These are phyloP conservation scores for Aspergillus awamori DNA, from an alignment of 2,329 filamentous ascomycete genomes.

Conservation along the genomic window DNA sequence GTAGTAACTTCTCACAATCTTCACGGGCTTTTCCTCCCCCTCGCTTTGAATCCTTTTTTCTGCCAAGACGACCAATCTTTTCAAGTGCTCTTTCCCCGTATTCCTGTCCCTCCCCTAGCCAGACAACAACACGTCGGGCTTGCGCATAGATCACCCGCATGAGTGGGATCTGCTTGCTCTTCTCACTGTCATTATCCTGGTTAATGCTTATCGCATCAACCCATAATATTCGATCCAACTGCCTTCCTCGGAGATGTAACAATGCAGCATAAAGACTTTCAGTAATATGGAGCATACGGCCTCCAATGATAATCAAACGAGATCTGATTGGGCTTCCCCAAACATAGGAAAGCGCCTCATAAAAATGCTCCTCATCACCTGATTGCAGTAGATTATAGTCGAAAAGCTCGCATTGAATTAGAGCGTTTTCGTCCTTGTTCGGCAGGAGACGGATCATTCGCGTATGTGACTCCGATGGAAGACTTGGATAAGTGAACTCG, in stretches of 20 bases:
- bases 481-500: too few species aligned
- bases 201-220: slow-evolving; percentile 28
- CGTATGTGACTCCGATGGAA: too few species aligned
- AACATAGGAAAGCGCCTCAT: background rate
- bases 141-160: slow-evolving; percentile 24
- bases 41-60: too few species aligned
- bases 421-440: too few species aligned
- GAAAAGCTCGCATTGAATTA: background rate
- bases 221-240: slow-evolving; percentile 15
- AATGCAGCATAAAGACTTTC: slow-evolving; percentile 6
- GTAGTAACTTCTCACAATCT: background rate
- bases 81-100: background rate
- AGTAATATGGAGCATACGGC: too few species aligned
- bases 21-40: too few species aligned
- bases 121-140: slow-evolving; percentile 18
- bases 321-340: background rate
- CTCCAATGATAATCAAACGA: background rate
- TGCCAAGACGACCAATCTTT: too few species aligned
- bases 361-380: background rate
- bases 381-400: background rate
- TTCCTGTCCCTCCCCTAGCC: slow-evolving; percentile 15
- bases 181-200: slow-evolving; percentile 24
- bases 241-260: background rate
- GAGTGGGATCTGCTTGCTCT: slow-evolving; percentile 21
- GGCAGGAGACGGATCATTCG: too few species aligned